Evolutionary conservation across 352 stramenopile genomes (phyloP).

Genomic region (Pythium aphanidermatum): DNA sequence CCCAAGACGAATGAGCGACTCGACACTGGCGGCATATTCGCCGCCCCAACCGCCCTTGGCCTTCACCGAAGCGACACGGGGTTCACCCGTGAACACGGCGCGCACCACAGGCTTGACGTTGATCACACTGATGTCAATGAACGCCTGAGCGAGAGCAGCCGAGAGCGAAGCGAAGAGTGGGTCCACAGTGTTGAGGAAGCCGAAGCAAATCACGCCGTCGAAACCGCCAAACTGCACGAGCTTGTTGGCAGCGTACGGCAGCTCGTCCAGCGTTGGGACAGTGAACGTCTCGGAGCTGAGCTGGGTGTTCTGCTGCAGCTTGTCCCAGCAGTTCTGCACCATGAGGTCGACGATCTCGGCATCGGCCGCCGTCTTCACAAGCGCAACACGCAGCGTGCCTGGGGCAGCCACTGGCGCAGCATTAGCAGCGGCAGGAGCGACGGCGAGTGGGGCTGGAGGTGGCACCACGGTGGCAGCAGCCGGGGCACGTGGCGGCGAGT

Average conservation of each 20-base stretch:
- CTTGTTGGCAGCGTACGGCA: constrained; percentile 83
- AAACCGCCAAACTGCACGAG: constrained; percentile 59
- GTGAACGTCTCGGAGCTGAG: constrained; percentile 58
- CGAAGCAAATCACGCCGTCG: constrained; percentile 70
- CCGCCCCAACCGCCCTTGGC: constrained; percentile 58
- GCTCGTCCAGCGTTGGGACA: constrained; percentile 58
- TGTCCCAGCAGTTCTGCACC: constrained; percentile 57
- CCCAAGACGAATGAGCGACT: constrained; percentile 54
- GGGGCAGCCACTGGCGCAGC: constrained; percentile 5
- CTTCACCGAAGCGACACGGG: constrained; percentile 66
- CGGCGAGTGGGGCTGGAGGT: constrained; percentile 14
- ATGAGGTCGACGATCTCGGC: constrained; percentile 65
- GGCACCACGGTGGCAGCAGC: constrained; percentile 15
- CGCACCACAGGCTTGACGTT: constrained; percentile 75
- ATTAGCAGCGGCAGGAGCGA: constrained; percentile 5
- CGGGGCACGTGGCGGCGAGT: constrained; percentile 27
- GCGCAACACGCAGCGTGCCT: constrained; percentile 38
- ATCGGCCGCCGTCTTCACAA: constrained; percentile 74
- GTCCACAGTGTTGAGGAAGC: constrained; percentile 64
- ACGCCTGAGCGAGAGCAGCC: constrained; percentile 51
- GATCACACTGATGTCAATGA: constrained; percentile 82
- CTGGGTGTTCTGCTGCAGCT: constrained; percentile 25
- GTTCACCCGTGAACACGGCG: constrained; percentile 74
- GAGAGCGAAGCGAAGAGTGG: constrained; percentile 56
- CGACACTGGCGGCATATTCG: constrained; percentile 58